phyloP scores from a whole-genome alignment of 345 rosid genomes.

The Brassica cretica region DNA sequence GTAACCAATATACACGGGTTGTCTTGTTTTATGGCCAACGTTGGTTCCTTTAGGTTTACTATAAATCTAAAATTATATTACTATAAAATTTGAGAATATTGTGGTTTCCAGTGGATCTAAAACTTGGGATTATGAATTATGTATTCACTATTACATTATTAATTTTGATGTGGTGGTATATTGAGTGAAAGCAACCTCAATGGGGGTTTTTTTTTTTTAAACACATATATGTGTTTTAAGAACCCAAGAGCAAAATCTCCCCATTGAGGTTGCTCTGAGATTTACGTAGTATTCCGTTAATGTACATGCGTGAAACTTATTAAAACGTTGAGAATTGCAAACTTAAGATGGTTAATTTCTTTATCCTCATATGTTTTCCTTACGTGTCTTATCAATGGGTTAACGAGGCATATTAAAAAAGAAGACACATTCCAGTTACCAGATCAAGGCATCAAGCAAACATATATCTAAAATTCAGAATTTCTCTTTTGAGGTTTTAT shows the following conservation, averaged over 20 bases:
- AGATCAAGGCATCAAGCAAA: constrained; percentile 8
- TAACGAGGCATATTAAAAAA: constrained; percentile 4
- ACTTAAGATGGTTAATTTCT: constrained; percentile 2
- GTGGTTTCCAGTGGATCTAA: constrained; percentile 26
- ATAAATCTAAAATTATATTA: not conserved
- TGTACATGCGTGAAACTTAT: constrained; percentile 28
- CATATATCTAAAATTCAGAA: not conserved
- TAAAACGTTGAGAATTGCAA: constrained; percentile 26
- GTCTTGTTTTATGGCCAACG: constrained; percentile 26
- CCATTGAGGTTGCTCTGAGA: not conserved
- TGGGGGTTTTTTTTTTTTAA: too few species aligned
- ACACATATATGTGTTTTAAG: too few species aligned
- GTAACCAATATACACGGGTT: constrained; percentile 9
- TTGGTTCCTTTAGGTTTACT: constrained; percentile 33
- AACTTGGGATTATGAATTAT: not conserved
- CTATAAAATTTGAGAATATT: not conserved
- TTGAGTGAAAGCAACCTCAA: constrained; percentile 23
- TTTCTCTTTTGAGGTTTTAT: not conserved
- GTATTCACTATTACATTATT: constrained; percentile 14
- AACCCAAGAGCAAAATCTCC: too few species aligned
- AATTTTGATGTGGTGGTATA: constrained; percentile 1
- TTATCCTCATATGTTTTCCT: not conserved
- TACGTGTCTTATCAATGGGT: constrained; percentile 7
- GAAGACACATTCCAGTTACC: not conserved
- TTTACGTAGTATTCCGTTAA: constrained; percentile 34